A percentile compares a stretch with the other conserved stretches of the same genome.
Conservation (phyloP, 2,329 filamentous ascomycete genomes). For the Epichloe festucae region DNA sequence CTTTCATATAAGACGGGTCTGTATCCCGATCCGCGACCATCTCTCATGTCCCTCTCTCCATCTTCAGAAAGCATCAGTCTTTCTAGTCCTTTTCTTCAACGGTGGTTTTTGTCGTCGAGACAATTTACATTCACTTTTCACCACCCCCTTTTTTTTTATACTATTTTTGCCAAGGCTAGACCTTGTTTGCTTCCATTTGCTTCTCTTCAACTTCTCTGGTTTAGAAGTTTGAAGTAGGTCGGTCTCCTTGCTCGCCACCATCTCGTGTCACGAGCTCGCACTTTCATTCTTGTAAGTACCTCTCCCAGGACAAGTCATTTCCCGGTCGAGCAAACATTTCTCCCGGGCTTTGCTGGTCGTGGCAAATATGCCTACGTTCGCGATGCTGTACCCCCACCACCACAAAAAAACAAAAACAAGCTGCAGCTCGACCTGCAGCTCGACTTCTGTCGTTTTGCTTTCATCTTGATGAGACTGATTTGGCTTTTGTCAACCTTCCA, state of each 20-base stretch:
- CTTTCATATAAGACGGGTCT: constrained; percentile 6
- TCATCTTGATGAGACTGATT: too few species aligned
- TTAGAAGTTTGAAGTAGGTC: constrained; percentile 5
- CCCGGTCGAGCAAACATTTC: not conserved
- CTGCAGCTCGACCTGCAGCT: too few species aligned
- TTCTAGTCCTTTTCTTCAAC: constrained; percentile 8
- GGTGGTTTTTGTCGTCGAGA: constrained; percentile 17
- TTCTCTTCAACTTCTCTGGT: constrained; percentile 13
- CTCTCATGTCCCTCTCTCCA: constrained; percentile 1
- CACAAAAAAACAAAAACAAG: too few species aligned
- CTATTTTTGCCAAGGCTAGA: constrained; percentile 20
- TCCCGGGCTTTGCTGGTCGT: too few species aligned
- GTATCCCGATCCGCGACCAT: not conserved
- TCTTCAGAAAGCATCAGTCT: constrained; percentile 4
- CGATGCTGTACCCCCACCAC: too few species aligned
- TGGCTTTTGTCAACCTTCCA: not conserved
- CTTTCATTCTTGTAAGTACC: not conserved
- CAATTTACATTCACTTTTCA: constrained; percentile 16
- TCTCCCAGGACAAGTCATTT: not conserved
- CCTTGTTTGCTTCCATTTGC: constrained; percentile 16
- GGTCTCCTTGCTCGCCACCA: constrained; percentile 6
- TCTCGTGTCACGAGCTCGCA: not conserved
- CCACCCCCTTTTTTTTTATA: not conserved
- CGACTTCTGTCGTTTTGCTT: too few species aligned
- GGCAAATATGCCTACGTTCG: too few species aligned